Percentiles rank a stretch among this genome's conserved stretches.
phyloP scores from a whole-genome alignment of 495 filamentous ascomycete species.

The Aspergillus incahuasiensis region DNA sequence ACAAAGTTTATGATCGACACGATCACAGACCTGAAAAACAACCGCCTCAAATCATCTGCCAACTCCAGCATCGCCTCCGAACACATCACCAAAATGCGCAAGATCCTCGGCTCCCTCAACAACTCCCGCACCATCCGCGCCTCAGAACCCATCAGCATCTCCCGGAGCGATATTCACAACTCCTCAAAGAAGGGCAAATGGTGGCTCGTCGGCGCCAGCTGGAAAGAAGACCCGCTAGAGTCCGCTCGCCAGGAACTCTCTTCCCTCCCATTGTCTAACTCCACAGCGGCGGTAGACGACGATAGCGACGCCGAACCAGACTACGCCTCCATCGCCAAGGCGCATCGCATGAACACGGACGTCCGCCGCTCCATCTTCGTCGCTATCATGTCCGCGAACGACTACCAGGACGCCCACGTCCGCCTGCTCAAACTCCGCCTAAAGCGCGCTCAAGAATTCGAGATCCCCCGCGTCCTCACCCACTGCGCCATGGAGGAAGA shows the following conservation, averaged over 20 bases:
- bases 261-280: constrained; percentile 11
- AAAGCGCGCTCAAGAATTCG: constrained; percentile 77
- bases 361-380: constrained; percentile 89
- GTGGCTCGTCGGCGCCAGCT: constrained; percentile 96
- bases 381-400: constrained; percentile 79
- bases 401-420: constrained; percentile 76
- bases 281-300: constrained; percentile 19
- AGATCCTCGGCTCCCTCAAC: constrained; percentile 70
- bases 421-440: constrained; percentile 77
- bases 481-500: constrained; percentile 83
- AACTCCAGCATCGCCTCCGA: constrained; percentile 63
- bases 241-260: constrained; percentile 35
- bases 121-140: constrained; percentile 58
- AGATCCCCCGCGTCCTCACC: constrained; percentile 82
- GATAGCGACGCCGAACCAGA: constrained; percentile 58
- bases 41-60: constrained; percentile 71
- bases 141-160: constrained; percentile 75
- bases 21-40: constrained; percentile 91
- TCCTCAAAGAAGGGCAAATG: constrained; percentile 88
- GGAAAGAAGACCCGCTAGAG: constrained; percentile 52
- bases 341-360: constrained; percentile 93
- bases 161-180: constrained; percentile 73
- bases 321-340: constrained; percentile 66
- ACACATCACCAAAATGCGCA: constrained; percentile 80
- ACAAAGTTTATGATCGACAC: constrained; percentile 98